Evolutionary conservation across 2,329 filamentous ascomycete genomes (phyloP).

Genomic region (Paecilomyces sp.): DNA sequence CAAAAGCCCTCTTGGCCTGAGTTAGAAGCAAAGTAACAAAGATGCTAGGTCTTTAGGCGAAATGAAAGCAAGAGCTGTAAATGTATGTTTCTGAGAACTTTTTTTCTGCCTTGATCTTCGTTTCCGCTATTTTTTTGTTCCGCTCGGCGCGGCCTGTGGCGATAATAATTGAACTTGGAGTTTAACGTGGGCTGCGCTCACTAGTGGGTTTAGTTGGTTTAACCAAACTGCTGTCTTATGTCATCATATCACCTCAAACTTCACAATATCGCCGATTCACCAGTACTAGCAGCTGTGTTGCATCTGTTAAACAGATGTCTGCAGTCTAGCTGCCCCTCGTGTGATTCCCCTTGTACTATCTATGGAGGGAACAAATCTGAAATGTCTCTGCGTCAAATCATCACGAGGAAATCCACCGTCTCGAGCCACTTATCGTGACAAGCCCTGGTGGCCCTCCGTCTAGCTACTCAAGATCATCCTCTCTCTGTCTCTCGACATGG

Average conservation of each 20-base stretch:
- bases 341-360: background rate
- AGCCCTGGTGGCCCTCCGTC: background rate
- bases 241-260: constrained; percentile 2
- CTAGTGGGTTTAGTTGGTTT: too few relatives aligned
- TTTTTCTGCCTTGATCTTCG: background rate
- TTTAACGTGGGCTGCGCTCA: background rate
- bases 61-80: background rate
- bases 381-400: background rate
- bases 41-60: background rate
- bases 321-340: background rate
- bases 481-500: constrained; percentile 19
- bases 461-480: background rate
- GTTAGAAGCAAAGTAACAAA: background rate
- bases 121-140: background rate
- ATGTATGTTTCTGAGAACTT: background rate
- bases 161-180: background rate
- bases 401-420: constrained; percentile 12
- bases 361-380: background rate
- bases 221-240: background rate
- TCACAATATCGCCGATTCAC: background rate
- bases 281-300: background rate
- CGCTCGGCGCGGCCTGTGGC: background rate
- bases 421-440: constrained; percentile 16
- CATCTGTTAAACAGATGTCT: background rate
- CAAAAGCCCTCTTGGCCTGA: background rate